phyloP scores from a whole-genome alignment of 371 early-diverging fungal genomes.

The Mortierella sp. region DNA sequence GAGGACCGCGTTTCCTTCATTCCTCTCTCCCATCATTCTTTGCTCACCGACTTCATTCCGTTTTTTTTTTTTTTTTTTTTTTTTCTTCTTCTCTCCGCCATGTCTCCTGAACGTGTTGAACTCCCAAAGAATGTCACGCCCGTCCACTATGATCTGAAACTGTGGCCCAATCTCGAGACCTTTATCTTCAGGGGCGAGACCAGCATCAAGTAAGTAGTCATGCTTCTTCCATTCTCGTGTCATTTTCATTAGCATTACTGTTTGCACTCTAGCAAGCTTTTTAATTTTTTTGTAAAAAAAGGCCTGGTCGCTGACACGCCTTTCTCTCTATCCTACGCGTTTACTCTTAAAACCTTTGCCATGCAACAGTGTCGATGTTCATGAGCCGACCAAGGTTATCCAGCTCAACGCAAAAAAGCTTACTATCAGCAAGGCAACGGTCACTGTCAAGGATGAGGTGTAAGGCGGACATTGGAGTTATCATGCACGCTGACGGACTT shows the following conservation, averaged over 20 bases:
- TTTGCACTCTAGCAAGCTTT: too few species aligned
- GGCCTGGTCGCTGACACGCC: too few species aligned
- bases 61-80: too few species aligned
- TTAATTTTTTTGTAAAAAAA: too few species aligned
- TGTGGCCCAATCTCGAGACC: constrained; percentile 69
- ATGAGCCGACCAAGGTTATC: constrained; percentile 62
- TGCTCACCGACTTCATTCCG: too few species aligned
- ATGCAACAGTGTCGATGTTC: constrained; percentile 55
- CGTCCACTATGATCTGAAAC: constrained; percentile 70
- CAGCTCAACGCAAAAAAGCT: constrained; percentile 69
- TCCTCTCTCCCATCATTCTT: too few species aligned
- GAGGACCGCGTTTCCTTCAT: constrained; percentile 2
- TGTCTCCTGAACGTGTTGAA: constrained; percentile 54
- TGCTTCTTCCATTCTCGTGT: too few species aligned
- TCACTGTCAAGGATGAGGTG: constrained; percentile 13
- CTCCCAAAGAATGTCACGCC: constrained; percentile 76
- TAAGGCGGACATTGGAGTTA: constrained; percentile 1
- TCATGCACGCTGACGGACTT: too few species aligned
- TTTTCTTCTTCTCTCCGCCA: constrained; percentile 14
- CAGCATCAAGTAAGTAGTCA: too few species aligned
- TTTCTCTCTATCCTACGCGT: not conserved
- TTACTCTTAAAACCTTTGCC: not conserved
- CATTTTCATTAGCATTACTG: too few species aligned
- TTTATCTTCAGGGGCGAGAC: constrained; percentile 68
- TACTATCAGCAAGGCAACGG: constrained; percentile 47